Conservation (phyloP, 306 rosid genomes). For the Lotus japonicus region DNA sequence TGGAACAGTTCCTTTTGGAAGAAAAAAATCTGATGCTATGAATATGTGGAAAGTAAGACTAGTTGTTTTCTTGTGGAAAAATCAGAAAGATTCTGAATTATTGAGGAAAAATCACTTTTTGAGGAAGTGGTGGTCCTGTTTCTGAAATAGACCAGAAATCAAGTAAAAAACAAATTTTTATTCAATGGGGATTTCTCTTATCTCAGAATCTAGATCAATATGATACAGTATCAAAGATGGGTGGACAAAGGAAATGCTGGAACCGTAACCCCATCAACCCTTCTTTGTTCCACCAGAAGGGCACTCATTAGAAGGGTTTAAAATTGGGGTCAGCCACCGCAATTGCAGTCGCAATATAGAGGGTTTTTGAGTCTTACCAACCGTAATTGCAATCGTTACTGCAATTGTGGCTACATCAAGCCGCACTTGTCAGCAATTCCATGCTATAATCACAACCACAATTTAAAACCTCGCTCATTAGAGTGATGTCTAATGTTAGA, state of each 20-base stretch:
- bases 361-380: too few relatives aligned
- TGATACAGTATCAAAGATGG: background rate
- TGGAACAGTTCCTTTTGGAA: background rate
- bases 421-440: too few relatives aligned
- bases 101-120: background rate
- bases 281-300: too few relatives aligned
- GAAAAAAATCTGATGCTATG: background rate
- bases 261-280: too few relatives aligned
- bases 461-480: too few relatives aligned
- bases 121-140: conserved; percentile 16
- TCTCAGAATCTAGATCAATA: background rate
- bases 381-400: too few relatives aligned
- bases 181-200: background rate
- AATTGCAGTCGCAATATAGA: too few relatives aligned
- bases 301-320: too few relatives aligned
- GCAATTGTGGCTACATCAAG: too few relatives aligned
- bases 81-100: background rate
- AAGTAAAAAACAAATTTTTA: background rate
- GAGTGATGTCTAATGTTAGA: too few relatives aligned
- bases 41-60: background rate
- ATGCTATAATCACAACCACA: too few relatives aligned
- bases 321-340: too few relatives aligned
- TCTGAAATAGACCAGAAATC: background rate
- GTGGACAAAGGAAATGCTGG: background rate
- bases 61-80: background rate